Percentiles rank a stretch among this genome's conserved stretches.
phyloP scores from a whole-genome alignment of 169 alveolate genomes.

The Cryptosporidium sp. region DNA sequence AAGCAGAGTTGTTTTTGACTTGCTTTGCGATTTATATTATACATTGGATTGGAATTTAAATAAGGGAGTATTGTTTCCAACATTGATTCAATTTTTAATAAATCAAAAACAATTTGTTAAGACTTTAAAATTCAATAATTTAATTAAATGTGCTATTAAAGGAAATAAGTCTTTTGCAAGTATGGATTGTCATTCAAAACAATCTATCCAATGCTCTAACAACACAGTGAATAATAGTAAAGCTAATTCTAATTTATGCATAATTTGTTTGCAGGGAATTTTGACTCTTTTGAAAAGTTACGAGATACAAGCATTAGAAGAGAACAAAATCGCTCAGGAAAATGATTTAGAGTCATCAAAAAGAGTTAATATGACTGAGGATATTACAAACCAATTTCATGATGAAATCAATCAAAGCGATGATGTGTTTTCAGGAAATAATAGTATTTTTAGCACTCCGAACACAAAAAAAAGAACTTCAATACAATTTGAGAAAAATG shows the following conservation, averaged over 20 bases:
- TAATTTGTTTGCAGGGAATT: conserved; percentile 49
- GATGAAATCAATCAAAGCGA: conserved; percentile 8
- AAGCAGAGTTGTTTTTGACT: conserved; percentile 45
- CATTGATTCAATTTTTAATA: conserved; percentile 51
- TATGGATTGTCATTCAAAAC: background rate
- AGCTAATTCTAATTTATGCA: conserved; percentile 28
- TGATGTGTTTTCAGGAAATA: background rate
- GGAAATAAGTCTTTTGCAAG: background rate
- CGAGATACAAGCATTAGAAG: conserved; percentile 29
- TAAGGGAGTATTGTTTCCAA: conserved; percentile 63
- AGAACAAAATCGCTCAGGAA: background rate
- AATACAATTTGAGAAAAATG: background rate
- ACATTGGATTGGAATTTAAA: conserved; percentile 51
- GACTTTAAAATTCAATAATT: conserved; percentile 49
- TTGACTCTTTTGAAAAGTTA: conserved; percentile 41
- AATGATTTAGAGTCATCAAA: background rate
- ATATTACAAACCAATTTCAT: background rate
- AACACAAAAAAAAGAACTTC: conserved; percentile 1
- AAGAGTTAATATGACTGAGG: background rate
- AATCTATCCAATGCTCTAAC: background rate
- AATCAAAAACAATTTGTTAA: conserved; percentile 66
- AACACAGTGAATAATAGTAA: background rate
- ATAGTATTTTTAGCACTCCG: conserved; percentile 25
- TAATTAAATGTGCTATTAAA: conserved; percentile 32
- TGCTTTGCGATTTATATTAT: conserved; percentile 48